Conservation (phyloP, 1,139 yeast species). For the Geotrichum histeridarum region DNA sequence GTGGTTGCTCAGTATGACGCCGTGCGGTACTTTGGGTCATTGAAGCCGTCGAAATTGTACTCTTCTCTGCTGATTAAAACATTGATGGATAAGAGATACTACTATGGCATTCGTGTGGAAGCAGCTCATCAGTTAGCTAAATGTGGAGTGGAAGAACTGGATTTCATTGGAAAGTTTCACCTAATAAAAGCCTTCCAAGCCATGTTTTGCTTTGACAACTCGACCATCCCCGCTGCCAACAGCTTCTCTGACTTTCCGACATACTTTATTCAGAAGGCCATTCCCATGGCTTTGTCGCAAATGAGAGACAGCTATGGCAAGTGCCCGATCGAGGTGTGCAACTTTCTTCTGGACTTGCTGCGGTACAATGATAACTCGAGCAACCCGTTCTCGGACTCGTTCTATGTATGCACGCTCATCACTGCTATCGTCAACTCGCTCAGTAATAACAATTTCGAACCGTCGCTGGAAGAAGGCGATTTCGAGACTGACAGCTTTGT, state of each 20-base stretch:
- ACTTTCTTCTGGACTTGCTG: slow-evolving; percentile 63
- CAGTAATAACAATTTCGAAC: slow-evolving; percentile 23
- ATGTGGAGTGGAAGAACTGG: slow-evolving; percentile 56
- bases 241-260: slow-evolving; percentile 65
- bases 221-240: slow-evolving; percentile 69
- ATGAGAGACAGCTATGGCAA: slow-evolving; percentile 61
- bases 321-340: slow-evolving; percentile 60
- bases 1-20: slow-evolving; percentile 94
- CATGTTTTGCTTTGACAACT: slow-evolving; percentile 66
- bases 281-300: slow-evolving; percentile 57
- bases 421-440: slow-evolving; percentile 50
- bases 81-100: slow-evolving; percentile 76
- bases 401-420: slow-evolving; percentile 58
- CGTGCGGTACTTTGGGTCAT: slow-evolving; percentile 60
- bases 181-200: slow-evolving; percentile 63
- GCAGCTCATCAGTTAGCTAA: slow-evolving; percentile 77
- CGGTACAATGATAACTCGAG: slow-evolving; percentile 82
- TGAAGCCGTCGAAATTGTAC: slow-evolving; percentile 58
- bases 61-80: slow-evolving; percentile 79
- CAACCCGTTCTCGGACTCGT: slow-evolving; percentile 71
- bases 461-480: slow-evolving; percentile 20
- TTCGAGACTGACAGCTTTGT: slow-evolving; percentile 39
- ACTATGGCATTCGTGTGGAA: slow-evolving; percentile 80
- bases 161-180: slow-evolving; percentile 68
- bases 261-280: slow-evolving; percentile 64